A percentile compares a stretch with the other conserved stretches of the same genome.
phyloP scores from a whole-genome alignment of 306 rosid genomes.

The Castanopsis chinensis region DNA sequence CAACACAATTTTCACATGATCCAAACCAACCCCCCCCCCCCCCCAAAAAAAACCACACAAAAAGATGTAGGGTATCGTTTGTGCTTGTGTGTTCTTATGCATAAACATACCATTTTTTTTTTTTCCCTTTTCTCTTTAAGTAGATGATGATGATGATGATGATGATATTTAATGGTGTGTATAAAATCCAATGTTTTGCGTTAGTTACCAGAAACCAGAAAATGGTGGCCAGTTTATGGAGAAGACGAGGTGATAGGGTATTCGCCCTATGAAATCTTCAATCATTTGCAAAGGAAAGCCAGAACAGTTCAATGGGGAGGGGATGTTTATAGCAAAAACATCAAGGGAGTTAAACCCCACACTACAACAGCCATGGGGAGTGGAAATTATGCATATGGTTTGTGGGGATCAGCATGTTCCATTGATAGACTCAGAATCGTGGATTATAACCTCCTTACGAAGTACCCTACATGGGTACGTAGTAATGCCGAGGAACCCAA shows the following conservation, averaged over 20 bases:
- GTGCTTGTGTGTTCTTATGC: too few relatives aligned
- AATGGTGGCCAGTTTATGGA: conserved; percentile 52
- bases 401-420: conserved; percentile 28
- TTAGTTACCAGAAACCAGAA: conserved; percentile 49
- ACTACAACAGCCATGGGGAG: conserved; percentile 61
- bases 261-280: conserved; percentile 60
- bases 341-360: conserved; percentile 44
- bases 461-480: conserved; percentile 39
- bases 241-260: conserved; percentile 47
- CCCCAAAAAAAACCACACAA: too few relatives aligned
- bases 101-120: too few relatives aligned
- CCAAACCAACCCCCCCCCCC: too few relatives aligned
- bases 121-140: too few relatives aligned
- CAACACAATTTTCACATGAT: too few relatives aligned
- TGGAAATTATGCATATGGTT: conserved; percentile 29
- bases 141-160: too few relatives aligned
- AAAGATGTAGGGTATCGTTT: too few relatives aligned
- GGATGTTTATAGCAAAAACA: conserved; percentile 57
- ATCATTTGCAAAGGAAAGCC: conserved; percentile 29
- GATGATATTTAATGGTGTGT: too few relatives aligned
- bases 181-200: too few relatives aligned
- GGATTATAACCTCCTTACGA: conserved; percentile 40
- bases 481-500: conserved; percentile 24
- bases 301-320: conserved; percentile 73
- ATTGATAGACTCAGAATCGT: conserved; percentile 30